Evolutionary conservation across 2,329 filamentous ascomycete genomes (phyloP).

Genomic region (Lasiodiplodia citricola): DNA sequence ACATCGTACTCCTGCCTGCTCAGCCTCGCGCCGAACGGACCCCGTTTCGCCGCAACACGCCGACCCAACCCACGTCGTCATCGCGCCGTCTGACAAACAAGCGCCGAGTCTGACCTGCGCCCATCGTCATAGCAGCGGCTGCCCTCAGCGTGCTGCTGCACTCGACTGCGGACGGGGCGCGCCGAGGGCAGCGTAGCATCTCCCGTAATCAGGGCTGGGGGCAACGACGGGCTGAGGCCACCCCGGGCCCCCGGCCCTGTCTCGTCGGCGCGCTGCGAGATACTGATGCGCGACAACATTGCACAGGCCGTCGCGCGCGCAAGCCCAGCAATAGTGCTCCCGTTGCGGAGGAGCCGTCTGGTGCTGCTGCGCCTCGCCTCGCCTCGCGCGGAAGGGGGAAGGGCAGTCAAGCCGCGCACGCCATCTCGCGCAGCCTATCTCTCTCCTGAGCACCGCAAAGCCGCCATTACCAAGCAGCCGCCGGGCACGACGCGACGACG

Average conservation of each 20-base stretch:
- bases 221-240: neutral
- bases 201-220: constrained; percentile 22
- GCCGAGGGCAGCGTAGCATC: constrained; percentile 19
- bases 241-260: neutral
- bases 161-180: constrained; percentile 10
- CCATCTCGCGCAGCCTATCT: constrained; percentile 15
- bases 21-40: constrained; percentile 10
- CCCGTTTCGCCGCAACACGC: constrained; percentile 16
- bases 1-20: constrained; percentile 2
- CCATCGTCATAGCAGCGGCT: constrained; percentile 8
- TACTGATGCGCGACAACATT: neutral
- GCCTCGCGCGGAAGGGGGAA: constrained; percentile 3
- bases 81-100: constrained; percentile 8
- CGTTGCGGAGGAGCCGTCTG: neutral
- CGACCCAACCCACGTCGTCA: neutral
- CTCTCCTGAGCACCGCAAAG: neutral
- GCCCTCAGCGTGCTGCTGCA: constrained; percentile 3
- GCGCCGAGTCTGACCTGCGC: neutral
- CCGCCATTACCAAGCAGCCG: constrained; percentile 3
- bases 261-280: neutral
- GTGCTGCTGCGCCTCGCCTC: constrained; percentile 19
- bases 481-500: neutral
- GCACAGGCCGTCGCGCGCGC: no score
- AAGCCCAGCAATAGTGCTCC: no score
- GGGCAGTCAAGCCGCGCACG: neutral